A percentile compares a stretch with the other conserved stretches of the same genome.
These are phyloP conservation scores for Pseudocercospora crystallina DNA, from an alignment of 2,329 filamentous ascomycete species.

Conservation along the genomic window DNA sequence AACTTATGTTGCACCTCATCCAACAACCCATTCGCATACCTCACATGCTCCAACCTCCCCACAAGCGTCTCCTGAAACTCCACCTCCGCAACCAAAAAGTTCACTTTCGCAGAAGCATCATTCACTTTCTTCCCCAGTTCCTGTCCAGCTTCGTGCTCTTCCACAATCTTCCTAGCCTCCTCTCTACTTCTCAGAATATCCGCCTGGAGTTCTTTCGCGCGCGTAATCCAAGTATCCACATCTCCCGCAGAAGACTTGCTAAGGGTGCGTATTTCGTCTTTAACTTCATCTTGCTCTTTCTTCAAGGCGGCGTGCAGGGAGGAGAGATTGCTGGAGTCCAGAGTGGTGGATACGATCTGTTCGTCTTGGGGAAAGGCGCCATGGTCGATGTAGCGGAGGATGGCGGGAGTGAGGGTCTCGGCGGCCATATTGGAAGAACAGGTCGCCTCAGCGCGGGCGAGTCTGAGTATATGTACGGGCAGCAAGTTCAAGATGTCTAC, in stretches of 20 bases:
- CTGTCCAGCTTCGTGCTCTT: slow-evolving; percentile 70
- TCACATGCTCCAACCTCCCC: slow-evolving; percentile 52
- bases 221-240: slow-evolving; percentile 80
- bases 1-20: slow-evolving; percentile 47
- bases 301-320: slow-evolving; percentile 52
- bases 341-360: slow-evolving; percentile 53
- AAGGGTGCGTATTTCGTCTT: slow-evolving; percentile 71
- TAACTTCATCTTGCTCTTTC: slow-evolving; percentile 54
- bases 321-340: slow-evolving; percentile 51
- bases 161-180: slow-evolving; percentile 77
- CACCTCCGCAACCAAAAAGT: slow-evolving; percentile 59
- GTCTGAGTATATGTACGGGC: background rate
- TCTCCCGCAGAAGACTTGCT: slow-evolving; percentile 76
- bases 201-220: slow-evolving; percentile 78
- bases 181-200: slow-evolving; percentile 80
- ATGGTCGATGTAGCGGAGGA: slow-evolving; percentile 63
- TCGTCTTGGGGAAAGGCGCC: slow-evolving; percentile 59
- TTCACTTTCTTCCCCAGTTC: slow-evolving; percentile 64
- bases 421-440: slow-evolving; percentile 16
- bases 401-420: slow-evolving; percentile 53
- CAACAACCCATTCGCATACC: slow-evolving; percentile 51
- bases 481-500: too few relatives aligned
- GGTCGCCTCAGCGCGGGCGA: too few relatives aligned
- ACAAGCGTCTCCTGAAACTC: slow-evolving; percentile 58
- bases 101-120: slow-evolving; percentile 56